A percentile compares a stretch with the other conserved stretches of the same genome.
Conservation (phyloP, 2,329 filamentous ascomycete genomes). For the Trichoderma sp. region DNA sequence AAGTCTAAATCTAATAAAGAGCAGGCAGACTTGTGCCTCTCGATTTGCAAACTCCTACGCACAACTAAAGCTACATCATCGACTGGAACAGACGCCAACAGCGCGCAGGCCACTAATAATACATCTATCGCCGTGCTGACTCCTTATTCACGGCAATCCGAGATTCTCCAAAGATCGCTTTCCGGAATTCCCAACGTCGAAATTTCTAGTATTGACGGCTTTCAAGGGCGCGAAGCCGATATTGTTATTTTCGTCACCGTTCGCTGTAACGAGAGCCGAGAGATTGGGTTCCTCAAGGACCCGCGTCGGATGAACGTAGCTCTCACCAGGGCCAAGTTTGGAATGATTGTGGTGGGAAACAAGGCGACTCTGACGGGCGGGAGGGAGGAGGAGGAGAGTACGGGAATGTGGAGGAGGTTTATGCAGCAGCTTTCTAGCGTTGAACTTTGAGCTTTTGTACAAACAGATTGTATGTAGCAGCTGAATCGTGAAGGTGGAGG, state of each 20-base stretch:
- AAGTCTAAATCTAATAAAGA: constrained; percentile 41
- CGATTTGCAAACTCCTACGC: constrained; percentile 34
- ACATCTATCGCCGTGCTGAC: constrained; percentile 39
- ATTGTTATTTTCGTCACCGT: constrained; percentile 44
- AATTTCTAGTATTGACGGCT: constrained; percentile 43
- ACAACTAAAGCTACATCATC: neutral
- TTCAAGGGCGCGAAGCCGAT: constrained; percentile 44
- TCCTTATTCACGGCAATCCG: constrained; percentile 40
- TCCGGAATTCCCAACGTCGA: constrained; percentile 30
- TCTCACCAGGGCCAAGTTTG: constrained; percentile 37
- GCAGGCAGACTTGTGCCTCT: constrained; percentile 37
- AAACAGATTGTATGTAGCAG: neutral
- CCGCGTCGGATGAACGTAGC: constrained; percentile 42
- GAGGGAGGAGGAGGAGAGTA: constrained; percentile 15
- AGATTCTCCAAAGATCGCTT: constrained; percentile 30
- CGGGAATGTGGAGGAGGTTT: constrained; percentile 20
- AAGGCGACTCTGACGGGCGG: constrained; percentile 30
- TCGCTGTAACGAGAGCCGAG: constrained; percentile 38
- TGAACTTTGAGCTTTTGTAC: neutral
- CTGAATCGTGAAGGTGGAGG: neutral
- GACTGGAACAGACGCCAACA: neutral
- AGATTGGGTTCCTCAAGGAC: constrained; percentile 43
- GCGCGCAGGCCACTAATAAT: neutral
- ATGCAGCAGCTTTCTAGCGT: neutral
- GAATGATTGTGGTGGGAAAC: constrained; percentile 35